Evolutionary conservation across 805 yeast genomes (phyloP).

Genomic region (Lipomyces sp.): DNA sequence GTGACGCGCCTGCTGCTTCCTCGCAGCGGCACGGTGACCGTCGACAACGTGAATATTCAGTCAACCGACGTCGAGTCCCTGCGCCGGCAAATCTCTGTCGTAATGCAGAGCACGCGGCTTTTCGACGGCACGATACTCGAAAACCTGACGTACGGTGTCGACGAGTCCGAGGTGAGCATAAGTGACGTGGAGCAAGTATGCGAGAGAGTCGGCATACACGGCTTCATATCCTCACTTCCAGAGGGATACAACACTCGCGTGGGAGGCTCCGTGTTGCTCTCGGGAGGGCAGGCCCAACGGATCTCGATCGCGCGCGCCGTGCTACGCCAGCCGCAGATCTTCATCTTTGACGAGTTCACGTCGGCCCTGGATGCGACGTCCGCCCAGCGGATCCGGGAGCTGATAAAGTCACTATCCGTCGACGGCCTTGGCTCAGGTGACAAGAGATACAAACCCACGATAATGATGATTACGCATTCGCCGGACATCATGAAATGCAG

Average conservation of each 20-base stretch:
- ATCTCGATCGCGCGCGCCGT: constrained; percentile 81
- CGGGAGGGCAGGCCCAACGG: constrained; percentile 91
- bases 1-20: constrained; percentile 53
- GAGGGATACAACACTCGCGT: constrained; percentile 59
- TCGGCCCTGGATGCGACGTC: constrained; percentile 76
- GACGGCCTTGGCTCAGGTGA: constrained; percentile 6
- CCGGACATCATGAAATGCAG: constrained; percentile 60
- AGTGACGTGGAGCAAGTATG: constrained; percentile 42
- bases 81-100: constrained; percentile 59
- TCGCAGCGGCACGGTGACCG: constrained; percentile 41
- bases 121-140: constrained; percentile 72
- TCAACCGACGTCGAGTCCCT: constrained; percentile 47
- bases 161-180: background rate
- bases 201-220: constrained; percentile 49
- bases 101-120: constrained; percentile 68
- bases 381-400: constrained; percentile 46
- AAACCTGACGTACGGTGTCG: constrained; percentile 63
- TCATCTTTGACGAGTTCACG: constrained; percentile 82
- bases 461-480: constrained; percentile 72
- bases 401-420: constrained; percentile 43
- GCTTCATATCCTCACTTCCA: constrained; percentile 54
- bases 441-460: constrained; percentile 32
- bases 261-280: constrained; percentile 52
- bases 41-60: constrained; percentile 51
- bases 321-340: constrained; percentile 59